phyloP scores from a whole-genome alignment of 805 yeast genomes.

The Kluyveromyces dobzhanskii region DNA sequence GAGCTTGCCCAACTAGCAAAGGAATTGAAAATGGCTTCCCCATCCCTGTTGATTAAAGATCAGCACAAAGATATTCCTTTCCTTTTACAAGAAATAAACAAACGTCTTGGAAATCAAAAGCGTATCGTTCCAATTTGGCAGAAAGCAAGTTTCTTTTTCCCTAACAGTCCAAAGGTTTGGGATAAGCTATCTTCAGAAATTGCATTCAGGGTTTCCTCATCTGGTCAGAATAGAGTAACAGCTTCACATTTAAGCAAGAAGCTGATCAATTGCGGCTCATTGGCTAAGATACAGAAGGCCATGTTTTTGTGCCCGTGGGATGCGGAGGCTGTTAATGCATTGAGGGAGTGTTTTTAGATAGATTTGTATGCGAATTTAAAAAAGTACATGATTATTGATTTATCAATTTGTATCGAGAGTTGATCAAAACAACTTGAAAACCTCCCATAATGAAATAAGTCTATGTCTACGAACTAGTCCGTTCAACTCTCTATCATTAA shows the following conservation, averaged over 20 bases:
- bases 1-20: constrained; percentile 53
- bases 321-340: constrained; percentile 21
- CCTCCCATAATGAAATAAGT: constrained; percentile 48
- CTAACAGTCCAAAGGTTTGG: constrained; percentile 67
- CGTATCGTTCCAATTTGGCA: constrained; percentile 42
- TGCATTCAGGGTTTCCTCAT: constrained; percentile 50
- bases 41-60: constrained; percentile 43
- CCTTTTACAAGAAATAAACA: constrained; percentile 44
- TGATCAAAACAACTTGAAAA: constrained; percentile 33
- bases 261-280: constrained; percentile 38
- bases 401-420: too few relatives aligned
- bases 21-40: constrained; percentile 48
- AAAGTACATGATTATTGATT: neutral
- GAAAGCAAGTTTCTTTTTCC: constrained; percentile 65
- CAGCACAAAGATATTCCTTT: constrained; percentile 47
- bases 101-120: constrained; percentile 27
- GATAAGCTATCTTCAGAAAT: constrained; percentile 44
- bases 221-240: constrained; percentile 41
- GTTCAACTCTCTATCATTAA: constrained; percentile 49
- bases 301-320: constrained; percentile 54
- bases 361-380: neutral
- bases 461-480: constrained; percentile 49
- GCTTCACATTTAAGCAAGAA: constrained; percentile 43
- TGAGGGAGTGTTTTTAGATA: constrained; percentile 24
- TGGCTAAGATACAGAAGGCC: constrained; percentile 59